These are phyloP conservation scores for Trichoderma pleuroti DNA, from an alignment of 2,329 filamentous ascomycete genomes.

Conservation along the genomic window DNA sequence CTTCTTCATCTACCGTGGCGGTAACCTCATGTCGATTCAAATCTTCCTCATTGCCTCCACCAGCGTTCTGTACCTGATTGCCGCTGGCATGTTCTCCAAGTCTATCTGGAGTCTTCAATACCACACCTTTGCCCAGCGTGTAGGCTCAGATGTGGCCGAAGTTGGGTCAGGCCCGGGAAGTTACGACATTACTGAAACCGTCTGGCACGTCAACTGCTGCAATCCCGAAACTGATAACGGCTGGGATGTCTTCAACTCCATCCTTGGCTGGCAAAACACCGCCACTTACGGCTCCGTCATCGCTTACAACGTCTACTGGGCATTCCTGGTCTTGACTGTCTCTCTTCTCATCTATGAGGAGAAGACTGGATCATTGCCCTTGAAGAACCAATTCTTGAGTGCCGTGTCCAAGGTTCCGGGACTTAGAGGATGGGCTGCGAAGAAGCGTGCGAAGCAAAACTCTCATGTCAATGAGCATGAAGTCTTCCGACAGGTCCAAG, in stretches of 20 bases:
- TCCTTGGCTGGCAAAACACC: slow-evolving; percentile 78
- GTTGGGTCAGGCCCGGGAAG: slow-evolving; percentile 54
- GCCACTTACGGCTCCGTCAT: slow-evolving; percentile 85
- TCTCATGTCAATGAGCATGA: slow-evolving; percentile 1
- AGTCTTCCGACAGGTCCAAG: slow-evolving; percentile 14
- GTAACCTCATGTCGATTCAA: slow-evolving; percentile 44
- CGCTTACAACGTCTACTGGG: slow-evolving; percentile 85
- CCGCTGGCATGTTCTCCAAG: slow-evolving; percentile 74
- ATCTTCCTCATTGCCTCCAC: slow-evolving; percentile 75
- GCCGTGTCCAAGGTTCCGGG: slow-evolving; percentile 2
- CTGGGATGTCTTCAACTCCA: slow-evolving; percentile 70
- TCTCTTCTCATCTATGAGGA: slow-evolving; percentile 13
- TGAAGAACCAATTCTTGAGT: slow-evolving; percentile 11
- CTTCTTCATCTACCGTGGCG: slow-evolving; percentile 60
- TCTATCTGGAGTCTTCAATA: slow-evolving; percentile 69
- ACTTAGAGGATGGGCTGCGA: background rate
- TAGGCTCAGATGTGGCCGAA: slow-evolving; percentile 53
- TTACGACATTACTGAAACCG: slow-evolving; percentile 70
- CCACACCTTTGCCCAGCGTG: slow-evolving; percentile 50
- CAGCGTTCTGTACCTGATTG: slow-evolving; percentile 76
- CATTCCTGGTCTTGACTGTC: slow-evolving; percentile 34
- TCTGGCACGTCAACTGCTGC: slow-evolving; percentile 79
- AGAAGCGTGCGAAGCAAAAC: slow-evolving; percentile 4
- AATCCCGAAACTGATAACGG: slow-evolving; percentile 61
- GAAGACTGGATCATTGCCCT: slow-evolving; percentile 6